Conservation (phyloP, 352 stramenopile species). For the Albugo laibachii region DNA sequence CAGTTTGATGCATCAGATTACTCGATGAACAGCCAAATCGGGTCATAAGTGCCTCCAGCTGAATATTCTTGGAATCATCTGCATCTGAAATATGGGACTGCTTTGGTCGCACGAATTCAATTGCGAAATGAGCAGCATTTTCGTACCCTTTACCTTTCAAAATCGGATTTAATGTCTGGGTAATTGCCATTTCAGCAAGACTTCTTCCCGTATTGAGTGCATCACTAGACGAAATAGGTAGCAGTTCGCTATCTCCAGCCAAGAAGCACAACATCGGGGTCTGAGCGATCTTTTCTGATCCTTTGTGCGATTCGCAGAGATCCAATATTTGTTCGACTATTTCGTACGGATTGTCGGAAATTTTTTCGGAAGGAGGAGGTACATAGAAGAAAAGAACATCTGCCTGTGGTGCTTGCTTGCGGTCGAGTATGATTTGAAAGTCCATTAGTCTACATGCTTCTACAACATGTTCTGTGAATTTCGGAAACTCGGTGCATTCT, state of each 20-base stretch:
- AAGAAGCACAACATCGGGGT: slow-evolving; percentile 36
- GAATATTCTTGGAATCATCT: not conserved
- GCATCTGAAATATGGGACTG: not conserved
- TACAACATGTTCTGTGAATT: slow-evolving; percentile 18
- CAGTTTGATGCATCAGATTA: slow-evolving; percentile 62
- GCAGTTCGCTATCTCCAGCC: slow-evolving; percentile 44
- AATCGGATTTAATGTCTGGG: slow-evolving; percentile 34
- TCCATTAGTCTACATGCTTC: slow-evolving; percentile 27
- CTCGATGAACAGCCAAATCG: slow-evolving; percentile 45
- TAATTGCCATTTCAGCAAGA: slow-evolving; percentile 63
- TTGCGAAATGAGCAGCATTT: slow-evolving; percentile 39
- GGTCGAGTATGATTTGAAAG: slow-evolving; percentile 13
- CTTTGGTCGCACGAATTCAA: slow-evolving; percentile 37
- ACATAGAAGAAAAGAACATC: not conserved
- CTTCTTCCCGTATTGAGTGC: slow-evolving; percentile 34
- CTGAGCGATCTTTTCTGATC: not conserved
- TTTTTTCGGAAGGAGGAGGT: slow-evolving; percentile 1
- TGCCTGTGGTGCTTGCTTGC: slow-evolving; percentile 3
- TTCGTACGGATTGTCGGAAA: slow-evolving; percentile 17
- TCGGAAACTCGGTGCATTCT: slow-evolving; percentile 28
- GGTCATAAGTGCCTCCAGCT: slow-evolving; percentile 37
- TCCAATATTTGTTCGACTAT: slow-evolving; percentile 19
- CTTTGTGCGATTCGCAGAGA: slow-evolving; percentile 4
- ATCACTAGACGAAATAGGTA: slow-evolving; percentile 19
- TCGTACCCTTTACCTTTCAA: slow-evolving; percentile 21